Base-by-base conservation (phyloP, 1,284 basidiomycete species). In the Sporisorium sorghi region DNA sequence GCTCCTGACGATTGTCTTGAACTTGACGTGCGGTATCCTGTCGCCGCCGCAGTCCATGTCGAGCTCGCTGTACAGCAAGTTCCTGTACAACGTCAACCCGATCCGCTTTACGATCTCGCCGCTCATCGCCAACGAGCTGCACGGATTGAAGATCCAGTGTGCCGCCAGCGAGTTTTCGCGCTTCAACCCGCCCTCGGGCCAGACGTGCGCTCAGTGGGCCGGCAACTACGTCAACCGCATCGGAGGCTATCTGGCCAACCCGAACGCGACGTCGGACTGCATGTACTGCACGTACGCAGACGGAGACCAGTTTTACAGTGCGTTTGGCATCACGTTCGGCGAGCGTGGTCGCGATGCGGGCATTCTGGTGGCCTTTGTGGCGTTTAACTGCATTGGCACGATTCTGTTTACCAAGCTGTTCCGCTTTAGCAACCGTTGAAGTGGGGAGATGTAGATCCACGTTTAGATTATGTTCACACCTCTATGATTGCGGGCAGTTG, bases 241-340 rank as follows among this genome's bases (percentile, higher is more conserved):
- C 88, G 74, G 90, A 90, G 94, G 93, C 0, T 97, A 97, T 85
- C 85, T 97, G 40, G 87, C 91, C 73, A 91, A 95, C 84, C 88
- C 88, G 0, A 85, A 87, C 52, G 91, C 87, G 9, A 91, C 89
- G 0, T 56, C 48, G 11, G 67, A 70, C 8, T 94, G 93, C 84
- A 87, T 87, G n/a, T 93, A 93, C 82, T 93, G 92, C 80, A 88
- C 90, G 77, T 92, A 89, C 83, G 62, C 61, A 40, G 86, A 80
- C 77, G 92, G 92, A 5, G 90, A 93, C 73, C 86, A 93, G 73
- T 93, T 91, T 86, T 90, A 88, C 81, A 75, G 82, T 10, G 89
- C 89, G 0, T 85, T 96, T 53, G 90, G 91, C 69, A 92, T 96
- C 78, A 82, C 81, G 1, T 94, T 88, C 79, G 48, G 21, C 17